phyloP scores from a whole-genome alignment of 2,329 filamentous ascomycete genomes.

The Colletotrichum siamense region DNA sequence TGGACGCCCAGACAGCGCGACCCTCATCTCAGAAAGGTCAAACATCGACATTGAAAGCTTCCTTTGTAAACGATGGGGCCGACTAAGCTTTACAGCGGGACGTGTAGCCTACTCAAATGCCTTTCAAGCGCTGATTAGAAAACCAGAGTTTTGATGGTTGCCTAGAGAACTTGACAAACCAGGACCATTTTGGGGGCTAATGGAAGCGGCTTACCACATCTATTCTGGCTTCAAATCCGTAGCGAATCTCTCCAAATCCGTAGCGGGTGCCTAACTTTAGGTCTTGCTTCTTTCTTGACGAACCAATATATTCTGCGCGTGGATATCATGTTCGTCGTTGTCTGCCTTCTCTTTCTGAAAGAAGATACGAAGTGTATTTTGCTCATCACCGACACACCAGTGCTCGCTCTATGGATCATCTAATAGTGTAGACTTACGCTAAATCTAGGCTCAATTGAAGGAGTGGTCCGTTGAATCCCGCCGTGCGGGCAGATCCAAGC shows the following conservation, averaged over 20 bases:
- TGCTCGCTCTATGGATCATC: not conserved
- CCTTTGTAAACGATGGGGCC: not conserved
- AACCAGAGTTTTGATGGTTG: not conserved
- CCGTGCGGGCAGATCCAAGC: not conserved
- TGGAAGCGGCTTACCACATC: not conserved
- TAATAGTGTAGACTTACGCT: not conserved
- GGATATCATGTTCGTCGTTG: not conserved
- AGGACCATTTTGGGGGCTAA: not conserved
- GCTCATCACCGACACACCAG: not conserved
- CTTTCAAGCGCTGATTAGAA: not conserved
- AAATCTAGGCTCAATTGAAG: not conserved
- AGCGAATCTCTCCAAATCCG: not conserved
- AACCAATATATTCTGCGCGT: not conserved
- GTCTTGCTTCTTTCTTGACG: not conserved
- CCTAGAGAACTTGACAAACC: not conserved
- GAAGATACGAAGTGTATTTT: not conserved
- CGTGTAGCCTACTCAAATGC: not conserved
- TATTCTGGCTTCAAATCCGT: not conserved
- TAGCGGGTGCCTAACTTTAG: not conserved
- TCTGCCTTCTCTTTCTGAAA: not conserved
- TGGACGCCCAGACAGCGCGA: not conserved
- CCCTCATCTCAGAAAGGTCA: not conserved
- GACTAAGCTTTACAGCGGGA: accelerated
- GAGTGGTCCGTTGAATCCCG: not conserved
- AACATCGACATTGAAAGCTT: not conserved